phyloP scores from a whole-genome alignment of 805 yeast species.

The Komagataella pseudopastoris region DNA sequence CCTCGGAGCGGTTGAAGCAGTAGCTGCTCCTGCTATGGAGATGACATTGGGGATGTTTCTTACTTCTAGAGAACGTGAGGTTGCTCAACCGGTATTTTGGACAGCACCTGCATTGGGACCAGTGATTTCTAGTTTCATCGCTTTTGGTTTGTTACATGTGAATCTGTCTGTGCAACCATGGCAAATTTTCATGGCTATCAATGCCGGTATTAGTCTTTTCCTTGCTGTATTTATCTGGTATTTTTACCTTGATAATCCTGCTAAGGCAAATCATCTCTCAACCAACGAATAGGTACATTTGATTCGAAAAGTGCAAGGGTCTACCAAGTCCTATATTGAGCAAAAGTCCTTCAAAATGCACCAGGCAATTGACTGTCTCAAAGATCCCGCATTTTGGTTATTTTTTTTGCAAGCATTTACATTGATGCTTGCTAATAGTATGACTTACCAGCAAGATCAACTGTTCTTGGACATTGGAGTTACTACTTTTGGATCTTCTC shows the following conservation, averaged over 20 bases:
- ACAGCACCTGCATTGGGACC: neutral
- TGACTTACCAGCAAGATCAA: conserved; percentile 38
- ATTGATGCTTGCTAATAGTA: conserved; percentile 36
- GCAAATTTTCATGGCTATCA: conserved; percentile 41
- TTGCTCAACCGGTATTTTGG: neutral
- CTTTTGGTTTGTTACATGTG: conserved; percentile 22
- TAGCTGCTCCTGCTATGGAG: conserved; percentile 10
- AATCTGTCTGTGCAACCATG: conserved; percentile 21
- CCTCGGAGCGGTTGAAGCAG: conserved; percentile 22
- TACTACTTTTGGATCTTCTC: conserved; percentile 29
- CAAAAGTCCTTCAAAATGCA: conserved; percentile 30
- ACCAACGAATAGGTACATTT: conserved; percentile 37
- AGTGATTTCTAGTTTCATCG: conserved; percentile 10
- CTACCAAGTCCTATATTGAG: conserved; percentile 25
- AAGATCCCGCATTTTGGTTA: conserved; percentile 34
- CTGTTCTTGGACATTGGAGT: conserved; percentile 29
- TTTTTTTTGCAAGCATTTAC: conserved; percentile 25
- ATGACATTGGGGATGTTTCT: neutral
- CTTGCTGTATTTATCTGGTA: conserved; percentile 19
- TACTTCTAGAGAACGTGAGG: neutral
- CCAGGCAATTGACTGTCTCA: conserved; percentile 36
- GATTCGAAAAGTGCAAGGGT: conserved; percentile 25
- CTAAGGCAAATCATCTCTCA: conserved; percentile 32
- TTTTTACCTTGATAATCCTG: conserved; percentile 43
- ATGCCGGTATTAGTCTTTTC: conserved; percentile 40